Conservation (phyloP, 352 stramenopile genomes). For the Pythium insidiosum region DNA sequence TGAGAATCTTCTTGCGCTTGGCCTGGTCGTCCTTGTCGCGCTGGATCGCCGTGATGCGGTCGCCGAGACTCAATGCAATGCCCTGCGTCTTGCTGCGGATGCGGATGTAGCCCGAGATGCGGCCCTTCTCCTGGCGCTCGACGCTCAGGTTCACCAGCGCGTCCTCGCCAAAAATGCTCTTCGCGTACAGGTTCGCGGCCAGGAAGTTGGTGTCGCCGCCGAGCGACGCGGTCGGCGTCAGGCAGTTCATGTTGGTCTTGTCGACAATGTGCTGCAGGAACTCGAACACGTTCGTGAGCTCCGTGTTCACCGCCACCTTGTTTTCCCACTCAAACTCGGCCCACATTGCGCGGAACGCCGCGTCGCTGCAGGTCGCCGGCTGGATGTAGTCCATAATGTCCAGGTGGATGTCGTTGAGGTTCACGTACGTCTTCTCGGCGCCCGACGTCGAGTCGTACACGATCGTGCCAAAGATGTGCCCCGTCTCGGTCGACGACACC, state of each 20-base stretch:
- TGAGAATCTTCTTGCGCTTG: constrained; percentile 77
- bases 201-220: constrained; percentile 91
- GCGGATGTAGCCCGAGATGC: constrained; percentile 97
- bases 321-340: constrained; percentile 99
- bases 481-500: constrained; percentile 99
- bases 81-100: constrained; percentile 99
- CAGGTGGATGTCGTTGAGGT: constrained; percentile 99
- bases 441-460: constrained; percentile 96
- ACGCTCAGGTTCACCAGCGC: constrained; percentile 99
- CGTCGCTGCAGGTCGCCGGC: constrained; percentile 89
- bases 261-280: constrained; percentile 98
- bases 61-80: constrained; percentile 98
- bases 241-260: constrained; percentile 99
- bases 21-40: constrained; percentile 76
- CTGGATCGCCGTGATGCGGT: constrained; percentile 98
- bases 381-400: constrained; percentile 99
- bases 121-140: constrained; percentile 97
- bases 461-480: constrained; percentile 99
- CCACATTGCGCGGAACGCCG: constrained; percentile 99
- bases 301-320: constrained; percentile 97
- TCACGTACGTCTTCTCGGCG: constrained; percentile 98
- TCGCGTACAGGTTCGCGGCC: constrained; percentile 90
- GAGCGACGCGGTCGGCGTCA: constrained; percentile 92
- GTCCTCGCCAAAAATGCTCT: constrained; percentile 95
- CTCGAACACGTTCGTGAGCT: constrained; percentile 95